Percentiles rank a stretch among this genome's conserved stretches.
phyloP scores from a whole-genome alignment of 2,329 filamentous ascomycete species.

The Neocucurbitaria cava region DNA sequence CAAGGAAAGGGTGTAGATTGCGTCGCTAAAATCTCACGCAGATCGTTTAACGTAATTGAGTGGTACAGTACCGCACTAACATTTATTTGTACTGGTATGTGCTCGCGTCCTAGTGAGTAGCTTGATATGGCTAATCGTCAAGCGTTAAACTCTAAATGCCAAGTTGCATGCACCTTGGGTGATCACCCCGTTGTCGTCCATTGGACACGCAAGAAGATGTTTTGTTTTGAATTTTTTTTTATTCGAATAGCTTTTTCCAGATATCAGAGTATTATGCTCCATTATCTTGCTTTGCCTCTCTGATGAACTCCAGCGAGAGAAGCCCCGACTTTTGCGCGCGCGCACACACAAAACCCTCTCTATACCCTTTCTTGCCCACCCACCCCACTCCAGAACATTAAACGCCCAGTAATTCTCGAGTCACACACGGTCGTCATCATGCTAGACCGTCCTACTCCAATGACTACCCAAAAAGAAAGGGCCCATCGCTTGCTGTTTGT shows the following conservation, averaged over 20 bases:
- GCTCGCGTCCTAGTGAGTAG: too few species aligned
- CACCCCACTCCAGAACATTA: not conserved
- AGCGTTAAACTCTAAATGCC: too few species aligned
- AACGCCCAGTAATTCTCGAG: not conserved
- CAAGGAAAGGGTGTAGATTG: not conserved
- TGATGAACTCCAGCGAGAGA: not conserved
- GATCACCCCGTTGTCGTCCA: too few species aligned
- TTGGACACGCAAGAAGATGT: not conserved
- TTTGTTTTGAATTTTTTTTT: not conserved
- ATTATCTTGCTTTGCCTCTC: not conserved
- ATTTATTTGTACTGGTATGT: too few species aligned
- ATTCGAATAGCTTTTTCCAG: not conserved
- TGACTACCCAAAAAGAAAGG: not conserved
- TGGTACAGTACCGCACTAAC: not conserved
- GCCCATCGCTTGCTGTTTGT: not conserved
- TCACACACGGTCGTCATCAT: not conserved
- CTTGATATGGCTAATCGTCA: too few species aligned
- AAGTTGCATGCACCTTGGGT: too few species aligned
- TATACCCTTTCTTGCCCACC: not conserved
- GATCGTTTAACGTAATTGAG: not conserved
- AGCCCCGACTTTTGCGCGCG: not conserved
- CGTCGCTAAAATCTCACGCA: constrained; percentile 4
- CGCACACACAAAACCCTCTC: not conserved
- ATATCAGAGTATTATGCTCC: not conserved
- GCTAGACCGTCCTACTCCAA: not conserved